Evolutionary conservation across 1,284 basidiomycete species (phyloP), one percentile per base, ranked within the genome.

Genomic region (Athelia psychrophila): DNA sequence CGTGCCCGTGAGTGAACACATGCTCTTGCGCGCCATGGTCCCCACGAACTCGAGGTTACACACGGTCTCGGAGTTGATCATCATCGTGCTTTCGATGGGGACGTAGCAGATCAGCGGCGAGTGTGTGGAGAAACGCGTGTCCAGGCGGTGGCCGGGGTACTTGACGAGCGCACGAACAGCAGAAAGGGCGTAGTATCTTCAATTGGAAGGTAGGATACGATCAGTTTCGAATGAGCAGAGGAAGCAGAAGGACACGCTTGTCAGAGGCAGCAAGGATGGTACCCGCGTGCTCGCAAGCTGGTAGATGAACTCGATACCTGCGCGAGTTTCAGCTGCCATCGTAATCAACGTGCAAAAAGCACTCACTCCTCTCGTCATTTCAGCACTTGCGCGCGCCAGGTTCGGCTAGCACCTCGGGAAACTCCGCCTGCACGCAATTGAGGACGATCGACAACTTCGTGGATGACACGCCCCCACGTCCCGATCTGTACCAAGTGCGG

Each of bases 221-320:
- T n/a, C n/a, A n/a, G n/a, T n/a, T n/a, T n/a, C n/a, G n/a, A n/a
- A n/a, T n/a, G n/a, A n/a, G n/a, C n/a, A n/a, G n/a, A n/a, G n/a
- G n/a, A n/a, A n/a, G n/a, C n/a, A n/a, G n/a, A n/a, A n/a, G 71
- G 69, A 74, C 73, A 61, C 60, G 91, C 88, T 93, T 93, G 63
- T 87, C 86, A 2, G 86, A 81, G 1, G 84, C 78, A 0, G 90
- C 80, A 15, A 94, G 75, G 22, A 94, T 72, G 1, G 83, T 88
- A 2, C 84, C 89, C 0, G 88, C 81, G 38, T 87, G 80, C 56
- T 88, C 84, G 47, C 88, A 5, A 94, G 74, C 52, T 89, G 84
- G 24, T 83, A 80, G 49, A 95, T 72, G 51, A 89, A 88, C 25
- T 91, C 84, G 16, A 91, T 75, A 1, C 93, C 93, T 93, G 51